These are phyloP conservation scores for Phaeosphaeriaceae sp. DNA, from an alignment of 2,329 filamentous ascomycete genomes.

Conservation along the genomic window DNA sequence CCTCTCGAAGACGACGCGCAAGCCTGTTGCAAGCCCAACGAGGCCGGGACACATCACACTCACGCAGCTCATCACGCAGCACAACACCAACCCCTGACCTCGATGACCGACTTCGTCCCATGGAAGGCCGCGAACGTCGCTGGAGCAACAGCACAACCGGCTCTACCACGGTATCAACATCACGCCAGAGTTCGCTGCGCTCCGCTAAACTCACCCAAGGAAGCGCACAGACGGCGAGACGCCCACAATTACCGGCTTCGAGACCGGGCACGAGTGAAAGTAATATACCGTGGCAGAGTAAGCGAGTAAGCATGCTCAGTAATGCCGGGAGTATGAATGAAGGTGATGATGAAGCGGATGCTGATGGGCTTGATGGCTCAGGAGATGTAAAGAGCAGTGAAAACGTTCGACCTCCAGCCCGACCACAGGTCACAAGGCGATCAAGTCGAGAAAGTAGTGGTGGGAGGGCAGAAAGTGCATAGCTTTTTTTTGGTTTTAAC, in stretches of 20 bases:
- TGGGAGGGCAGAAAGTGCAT: slow-evolving; percentile 23
- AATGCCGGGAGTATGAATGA: slow-evolving; percentile 30
- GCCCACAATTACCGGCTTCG: slow-evolving; percentile 23
- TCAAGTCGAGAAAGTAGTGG: slow-evolving; percentile 16
- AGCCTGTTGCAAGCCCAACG: slow-evolving; percentile 28
- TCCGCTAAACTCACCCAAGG: slow-evolving; percentile 29
- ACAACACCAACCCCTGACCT: slow-evolving; percentile 43
- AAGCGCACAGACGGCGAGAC: slow-evolving; percentile 36
- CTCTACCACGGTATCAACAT: slow-evolving; percentile 25
- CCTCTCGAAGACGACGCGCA: slow-evolving; percentile 34
- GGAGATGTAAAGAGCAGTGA: background rate
- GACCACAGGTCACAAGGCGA: slow-evolving; percentile 9
- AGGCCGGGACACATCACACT: slow-evolving; percentile 37
- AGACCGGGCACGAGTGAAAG: slow-evolving; percentile 35
- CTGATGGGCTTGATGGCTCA: background rate
- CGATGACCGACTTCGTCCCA: slow-evolving; percentile 32
- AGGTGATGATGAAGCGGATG: slow-evolving; percentile 15
- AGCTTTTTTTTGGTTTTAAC: background rate
- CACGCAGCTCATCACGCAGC: slow-evolving; percentile 40
- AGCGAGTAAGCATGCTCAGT: slow-evolving; percentile 42
- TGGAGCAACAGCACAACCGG: slow-evolving; percentile 45
- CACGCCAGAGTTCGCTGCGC: slow-evolving; percentile 21
- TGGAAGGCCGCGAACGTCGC: slow-evolving; percentile 32
- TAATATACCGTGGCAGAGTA: slow-evolving; percentile 35
- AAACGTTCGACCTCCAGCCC: background rate